Base-by-base conservation (phyloP, 2,329 filamentous ascomycete species). In the Penicillium sp. region DNA sequence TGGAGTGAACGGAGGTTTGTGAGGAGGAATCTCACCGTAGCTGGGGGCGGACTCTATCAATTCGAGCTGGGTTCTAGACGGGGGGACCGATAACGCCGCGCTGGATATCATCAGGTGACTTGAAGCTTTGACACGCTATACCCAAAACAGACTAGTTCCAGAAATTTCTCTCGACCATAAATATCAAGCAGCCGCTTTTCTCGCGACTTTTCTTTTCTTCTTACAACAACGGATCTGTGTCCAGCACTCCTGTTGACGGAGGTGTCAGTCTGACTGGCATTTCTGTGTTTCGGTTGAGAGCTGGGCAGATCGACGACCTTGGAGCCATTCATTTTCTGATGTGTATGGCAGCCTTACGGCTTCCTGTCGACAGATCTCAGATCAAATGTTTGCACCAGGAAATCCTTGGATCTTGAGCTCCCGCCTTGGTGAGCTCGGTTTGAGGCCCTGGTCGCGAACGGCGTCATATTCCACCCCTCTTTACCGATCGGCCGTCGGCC, bases 281-380 rank as follows among this genome's bases (percentile, higher is more conserved):
- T 55, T 65, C 67, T 75, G 75, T 76, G 75, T 80, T 79, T 77
- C 80, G 83, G 88, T 91, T 72, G 87, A 90, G 78, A 80, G 73
- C 80, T 86, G 81, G 78, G 82, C 87, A 91, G 83, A 82, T 91
- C 87, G 86, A 88, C 88, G 82, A 80, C 70, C 68, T 88, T 84
- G 86, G 86, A 90, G 84, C 83, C 85, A 88, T 83, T 29, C 80
- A 68, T 68, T 71, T 72, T 59, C 62, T 29, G 45, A 61, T 39
- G 60, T 65, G 63, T 71, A 83, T 89, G 86, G 82, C 53, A 54
- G 50, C 90, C 85, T 86, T 79, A 57, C 50, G 83, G 86, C 88
- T 73, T 90, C 86, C 85, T 83, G 88, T 90, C 86, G 88, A 95
- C 90, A 93, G 87, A 84, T 93, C 85, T 88, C 71, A 94, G 85